phyloP scores from a whole-genome alignment of 106 monocot genomes.

The Platanthera zijinensis region DNA sequence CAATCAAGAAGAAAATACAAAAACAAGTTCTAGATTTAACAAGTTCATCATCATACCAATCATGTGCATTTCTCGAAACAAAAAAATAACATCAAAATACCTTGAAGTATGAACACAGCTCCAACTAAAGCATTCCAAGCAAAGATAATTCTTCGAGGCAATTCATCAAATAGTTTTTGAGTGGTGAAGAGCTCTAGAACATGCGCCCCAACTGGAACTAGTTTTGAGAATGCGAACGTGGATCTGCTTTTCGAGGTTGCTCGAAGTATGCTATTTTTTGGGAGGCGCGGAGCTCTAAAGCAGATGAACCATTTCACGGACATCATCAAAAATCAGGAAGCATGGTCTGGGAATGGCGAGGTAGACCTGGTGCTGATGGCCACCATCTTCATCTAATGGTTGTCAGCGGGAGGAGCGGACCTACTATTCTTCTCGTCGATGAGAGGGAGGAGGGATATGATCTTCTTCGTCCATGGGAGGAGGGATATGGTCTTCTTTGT shows the following conservation, averaged over 20 bases:
- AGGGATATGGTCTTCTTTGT: too few species aligned
- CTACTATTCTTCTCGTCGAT: too few species aligned
- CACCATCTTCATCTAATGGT: too few species aligned
- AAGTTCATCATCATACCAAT: slow-evolving; percentile 26
- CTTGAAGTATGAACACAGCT: slow-evolving; percentile 42
- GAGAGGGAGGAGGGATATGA: too few species aligned
- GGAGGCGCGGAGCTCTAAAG: slow-evolving; percentile 68
- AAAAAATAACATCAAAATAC: slow-evolving; percentile 41
- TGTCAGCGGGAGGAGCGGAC: too few species aligned
- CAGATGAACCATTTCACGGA: too few species aligned
- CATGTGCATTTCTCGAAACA: slow-evolving; percentile 56
- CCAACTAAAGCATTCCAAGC: slow-evolving; percentile 83
- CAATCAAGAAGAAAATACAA: too few species aligned
- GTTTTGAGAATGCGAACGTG: slow-evolving; percentile 48
- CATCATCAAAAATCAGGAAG: too few species aligned
- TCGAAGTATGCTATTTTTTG: slow-evolving; percentile 37
- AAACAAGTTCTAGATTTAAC: too few species aligned
- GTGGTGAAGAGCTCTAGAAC: slow-evolving; percentile 45
- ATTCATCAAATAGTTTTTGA: slow-evolving; percentile 48
- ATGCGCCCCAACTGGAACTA: slow-evolving; percentile 31
- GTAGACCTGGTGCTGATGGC: too few species aligned
- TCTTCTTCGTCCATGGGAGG: too few species aligned
- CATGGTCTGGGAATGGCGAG: too few species aligned
- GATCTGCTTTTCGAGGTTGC: slow-evolving; percentile 60
- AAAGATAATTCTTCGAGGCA: slow-evolving; percentile 54